phyloP scores from a whole-genome alignment of 345 rosid species.

The Leavenworthia alabamica region DNA sequence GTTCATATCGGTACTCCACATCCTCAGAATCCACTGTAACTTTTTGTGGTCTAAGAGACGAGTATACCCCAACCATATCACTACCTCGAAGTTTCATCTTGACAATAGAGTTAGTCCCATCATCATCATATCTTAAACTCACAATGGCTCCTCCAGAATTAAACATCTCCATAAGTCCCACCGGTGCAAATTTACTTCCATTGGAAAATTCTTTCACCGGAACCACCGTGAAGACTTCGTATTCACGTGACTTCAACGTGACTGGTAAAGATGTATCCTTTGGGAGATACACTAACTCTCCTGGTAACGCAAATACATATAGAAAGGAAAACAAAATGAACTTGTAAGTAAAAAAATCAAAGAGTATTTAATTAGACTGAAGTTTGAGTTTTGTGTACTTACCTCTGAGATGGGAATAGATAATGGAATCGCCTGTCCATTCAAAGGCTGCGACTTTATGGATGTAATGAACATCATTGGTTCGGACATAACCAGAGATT shows the following conservation, averaged over 20 bases:
- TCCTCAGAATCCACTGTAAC: slow-evolving; percentile 47
- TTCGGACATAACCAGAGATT: slow-evolving; percentile 41
- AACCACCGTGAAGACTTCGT: slow-evolving; percentile 53
- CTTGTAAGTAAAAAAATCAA: not conserved
- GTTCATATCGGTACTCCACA: slow-evolving; percentile 37
- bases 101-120: slow-evolving; percentile 19
- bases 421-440: slow-evolving; percentile 52
- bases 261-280: slow-evolving; percentile 48
- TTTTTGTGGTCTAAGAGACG: slow-evolving; percentile 39
- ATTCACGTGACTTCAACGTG: slow-evolving; percentile 47
- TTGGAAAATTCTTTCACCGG: slow-evolving; percentile 46
- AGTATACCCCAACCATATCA: slow-evolving; percentile 53
- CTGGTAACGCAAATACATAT: slow-evolving; percentile 26
- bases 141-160: slow-evolving; percentile 63
- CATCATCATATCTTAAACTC: slow-evolving; percentile 26
- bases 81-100: slow-evolving; percentile 36
- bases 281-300: slow-evolving; percentile 54
- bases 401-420: slow-evolving; percentile 52
- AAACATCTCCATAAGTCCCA: slow-evolving; percentile 51
- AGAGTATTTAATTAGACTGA: not conserved
- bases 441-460: slow-evolving; percentile 37
- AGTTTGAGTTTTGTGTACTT: slow-evolving; percentile 29
- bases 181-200: slow-evolving; percentile 36
- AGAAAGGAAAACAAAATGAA: too few species aligned
- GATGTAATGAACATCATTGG: slow-evolving; percentile 51